Evolutionary conservation across 352 stramenopile genomes (phyloP).

Genomic region (Globisporangium echinulatum): DNA sequence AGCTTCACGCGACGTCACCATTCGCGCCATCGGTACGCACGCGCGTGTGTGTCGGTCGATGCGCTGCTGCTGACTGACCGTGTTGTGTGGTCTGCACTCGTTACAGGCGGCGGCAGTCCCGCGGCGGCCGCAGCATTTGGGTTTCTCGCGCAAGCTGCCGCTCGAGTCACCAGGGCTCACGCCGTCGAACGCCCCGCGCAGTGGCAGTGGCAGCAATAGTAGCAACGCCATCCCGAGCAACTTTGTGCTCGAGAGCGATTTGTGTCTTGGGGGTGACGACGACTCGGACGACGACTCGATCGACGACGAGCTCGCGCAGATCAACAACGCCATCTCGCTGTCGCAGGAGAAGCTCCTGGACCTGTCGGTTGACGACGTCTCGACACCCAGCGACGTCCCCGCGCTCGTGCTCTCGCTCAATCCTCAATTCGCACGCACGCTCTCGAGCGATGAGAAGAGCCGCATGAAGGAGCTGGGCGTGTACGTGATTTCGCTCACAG

Average conservation of each 20-base stretch:
- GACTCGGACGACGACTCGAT: constrained; percentile 35
- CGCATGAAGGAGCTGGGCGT: constrained; percentile 43
- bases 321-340: constrained; percentile 49
- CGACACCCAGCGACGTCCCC: constrained; percentile 12
- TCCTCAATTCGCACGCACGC: constrained; percentile 29
- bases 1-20: background rate
- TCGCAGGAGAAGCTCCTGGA: constrained; percentile 66
- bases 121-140: constrained; percentile 1
- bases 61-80: background rate
- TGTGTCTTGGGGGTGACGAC: constrained; percentile 5
- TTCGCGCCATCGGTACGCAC: constrained; percentile 5
- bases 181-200: background rate
- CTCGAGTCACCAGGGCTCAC: constrained; percentile 7
- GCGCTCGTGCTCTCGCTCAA: constrained; percentile 29
- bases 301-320: constrained; percentile 53
- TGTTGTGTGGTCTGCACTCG: background rate
- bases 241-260: constrained; percentile 5
- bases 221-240: background rate
- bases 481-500: constrained; percentile 31
- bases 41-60: background rate
- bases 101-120: background rate
- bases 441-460: constrained; percentile 37
- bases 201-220: too few species aligned
- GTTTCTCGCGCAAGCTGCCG: constrained; percentile 7
- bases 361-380: constrained; percentile 55